phyloP scores from a whole-genome alignment of 1,284 basidiomycete genomes.

The Heterobasidion irregulare region DNA sequence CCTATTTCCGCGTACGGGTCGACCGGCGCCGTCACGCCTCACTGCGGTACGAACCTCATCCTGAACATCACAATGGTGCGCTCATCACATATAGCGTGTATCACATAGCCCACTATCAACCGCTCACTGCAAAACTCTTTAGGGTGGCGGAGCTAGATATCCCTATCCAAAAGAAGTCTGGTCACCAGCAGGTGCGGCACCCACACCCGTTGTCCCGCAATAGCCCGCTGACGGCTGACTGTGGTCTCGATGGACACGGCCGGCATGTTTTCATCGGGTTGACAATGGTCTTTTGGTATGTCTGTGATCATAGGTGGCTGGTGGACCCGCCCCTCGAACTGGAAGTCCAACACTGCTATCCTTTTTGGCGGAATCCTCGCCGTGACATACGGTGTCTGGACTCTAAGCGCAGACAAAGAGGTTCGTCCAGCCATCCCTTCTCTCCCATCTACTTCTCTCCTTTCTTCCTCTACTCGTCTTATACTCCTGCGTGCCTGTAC shows the following conservation, averaged over 20 bases:
- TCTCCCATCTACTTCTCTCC: neutral
- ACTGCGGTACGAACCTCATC: neutral
- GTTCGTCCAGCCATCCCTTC: slow-evolving; percentile 24
- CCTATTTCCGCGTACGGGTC: neutral
- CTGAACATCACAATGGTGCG: slow-evolving; percentile 12
- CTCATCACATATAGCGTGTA: neutral
- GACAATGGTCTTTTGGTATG: slow-evolving; percentile 4
- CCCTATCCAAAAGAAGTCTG: slow-evolving; percentile 66
- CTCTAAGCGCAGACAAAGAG: slow-evolving; percentile 56
- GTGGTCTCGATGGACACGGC: no score
- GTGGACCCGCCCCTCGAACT: slow-evolving; percentile 67
- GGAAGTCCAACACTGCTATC: slow-evolving; percentile 60
- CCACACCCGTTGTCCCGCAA: no score
- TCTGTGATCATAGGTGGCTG: slow-evolving; percentile 48
- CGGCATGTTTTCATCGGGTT: no score
- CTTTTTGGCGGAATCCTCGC: slow-evolving; percentile 49
- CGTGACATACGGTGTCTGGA: slow-evolving; percentile 51
- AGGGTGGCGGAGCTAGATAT: slow-evolving; percentile 65
- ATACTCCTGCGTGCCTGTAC: neutral
- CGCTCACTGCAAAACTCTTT: neutral
- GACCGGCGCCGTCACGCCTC: neutral
- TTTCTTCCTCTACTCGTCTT: neutral
- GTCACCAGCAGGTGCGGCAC: slow-evolving; percentile 49
- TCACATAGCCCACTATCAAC: neutral
- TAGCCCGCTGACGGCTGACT: no score